These are phyloP conservation scores for Themeda triandra DNA, from an alignment of 176 grass and related monocot genomes.

Conservation along the genomic window DNA sequence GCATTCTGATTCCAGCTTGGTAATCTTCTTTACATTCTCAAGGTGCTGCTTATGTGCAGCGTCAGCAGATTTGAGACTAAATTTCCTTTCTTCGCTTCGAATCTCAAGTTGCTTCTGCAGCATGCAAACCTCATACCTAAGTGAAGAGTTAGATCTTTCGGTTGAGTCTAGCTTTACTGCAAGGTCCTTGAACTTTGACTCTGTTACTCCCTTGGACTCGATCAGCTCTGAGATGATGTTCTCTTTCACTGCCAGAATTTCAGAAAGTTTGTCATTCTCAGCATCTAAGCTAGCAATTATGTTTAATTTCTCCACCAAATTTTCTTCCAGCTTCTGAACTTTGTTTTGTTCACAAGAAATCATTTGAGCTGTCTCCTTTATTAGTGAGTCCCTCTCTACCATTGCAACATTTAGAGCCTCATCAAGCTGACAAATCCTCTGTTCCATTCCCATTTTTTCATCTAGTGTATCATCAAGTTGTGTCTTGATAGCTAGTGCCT, in stretches of 20 bases:
- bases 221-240: slow-evolving; percentile 52
- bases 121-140: slow-evolving; percentile 91
- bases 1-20: slow-evolving; percentile 90
- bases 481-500: slow-evolving; percentile 65
- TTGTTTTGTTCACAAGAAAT: slow-evolving; percentile 81
- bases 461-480: slow-evolving; percentile 60
- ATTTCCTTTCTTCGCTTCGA: slow-evolving; percentile 82
- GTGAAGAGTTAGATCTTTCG: slow-evolving; percentile 74
- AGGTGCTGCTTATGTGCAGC: slow-evolving; percentile 81
- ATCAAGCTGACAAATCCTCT: slow-evolving; percentile 62
- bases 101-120: slow-evolving; percentile 96
- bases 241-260: slow-evolving; percentile 61
- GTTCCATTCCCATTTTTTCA: slow-evolving; percentile 53
- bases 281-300: slow-evolving; percentile 55
- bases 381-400: slow-evolving; percentile 62
- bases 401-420: slow-evolving; percentile 63
- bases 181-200: slow-evolving; percentile 53
- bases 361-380: slow-evolving; percentile 49
- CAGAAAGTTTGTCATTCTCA: slow-evolving; percentile 65
- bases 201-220: slow-evolving; percentile 52
- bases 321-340: slow-evolving; percentile 54
- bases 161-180: slow-evolving; percentile 45
- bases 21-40: slow-evolving; percentile 77
- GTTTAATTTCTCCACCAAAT: slow-evolving; percentile 55
- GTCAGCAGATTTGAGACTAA: slow-evolving; percentile 85